Evolutionary conservation across 306 rosid species (phyloP).

Genomic region (Ziziphus jujuba): DNA sequence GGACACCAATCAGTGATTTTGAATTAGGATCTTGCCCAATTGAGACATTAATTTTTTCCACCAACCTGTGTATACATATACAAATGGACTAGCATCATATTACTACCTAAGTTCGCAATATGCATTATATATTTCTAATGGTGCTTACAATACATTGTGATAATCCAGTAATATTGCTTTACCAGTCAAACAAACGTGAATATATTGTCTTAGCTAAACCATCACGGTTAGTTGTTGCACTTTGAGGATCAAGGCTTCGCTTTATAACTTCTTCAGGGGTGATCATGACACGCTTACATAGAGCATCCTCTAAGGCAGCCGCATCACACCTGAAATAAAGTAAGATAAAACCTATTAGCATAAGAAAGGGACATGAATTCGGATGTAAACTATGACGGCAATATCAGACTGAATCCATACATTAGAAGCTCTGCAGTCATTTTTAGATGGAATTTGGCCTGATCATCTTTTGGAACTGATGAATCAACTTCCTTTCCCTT

Average conservation of each 20-base stretch:
- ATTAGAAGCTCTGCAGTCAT: slow-evolving; percentile 93
- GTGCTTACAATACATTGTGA: neutral
- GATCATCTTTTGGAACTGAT: slow-evolving; percentile 90
- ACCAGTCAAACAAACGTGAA: slow-evolving; percentile 98
- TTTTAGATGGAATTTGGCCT: slow-evolving; percentile 78
- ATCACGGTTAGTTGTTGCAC: slow-evolving; percentile 85
- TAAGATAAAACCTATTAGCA: slow-evolving; percentile 21
- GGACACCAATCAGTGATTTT: slow-evolving; percentile 89
- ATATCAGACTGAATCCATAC: slow-evolving; percentile 39
- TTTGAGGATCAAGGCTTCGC: slow-evolving; percentile 94
- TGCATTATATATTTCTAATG: slow-evolving; percentile 4
- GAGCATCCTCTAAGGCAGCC: slow-evolving; percentile 80
- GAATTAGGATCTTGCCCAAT: slow-evolving; percentile 92
- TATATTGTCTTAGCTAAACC: slow-evolving; percentile 94
- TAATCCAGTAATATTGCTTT: slow-evolving; percentile 21
- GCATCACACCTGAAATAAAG: slow-evolving; percentile 68
- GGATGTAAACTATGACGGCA: slow-evolving; percentile 13
- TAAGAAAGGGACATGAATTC: slow-evolving; percentile 18
- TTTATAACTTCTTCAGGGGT: slow-evolving; percentile 99
- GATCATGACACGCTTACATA: slow-evolving; percentile 97
- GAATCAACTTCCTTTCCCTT: slow-evolving; percentile 94
- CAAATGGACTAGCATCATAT: slow-evolving; percentile 22
- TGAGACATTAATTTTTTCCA: slow-evolving; percentile 86
- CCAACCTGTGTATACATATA: slow-evolving; percentile 64
- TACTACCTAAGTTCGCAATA: slow-evolving; percentile 20